These are phyloP conservation scores for Trichophyton schoenleinii DNA, from an alignment of 2,329 filamentous ascomycete genomes.

Conservation along the genomic window DNA sequence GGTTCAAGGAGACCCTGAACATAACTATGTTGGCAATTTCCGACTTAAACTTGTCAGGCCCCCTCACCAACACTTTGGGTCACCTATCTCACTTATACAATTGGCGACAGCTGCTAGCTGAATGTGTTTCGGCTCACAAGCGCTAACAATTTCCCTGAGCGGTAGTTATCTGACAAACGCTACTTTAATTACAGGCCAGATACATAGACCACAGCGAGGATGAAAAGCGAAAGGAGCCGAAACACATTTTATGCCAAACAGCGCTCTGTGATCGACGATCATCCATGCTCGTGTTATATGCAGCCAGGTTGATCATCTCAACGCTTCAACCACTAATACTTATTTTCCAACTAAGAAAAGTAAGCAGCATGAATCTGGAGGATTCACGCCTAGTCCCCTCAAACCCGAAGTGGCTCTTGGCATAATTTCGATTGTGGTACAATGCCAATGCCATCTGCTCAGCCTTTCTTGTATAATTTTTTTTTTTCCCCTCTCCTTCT, in stretches of 20 bases:
- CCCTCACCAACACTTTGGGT: background rate
- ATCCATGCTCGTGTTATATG: background rate
- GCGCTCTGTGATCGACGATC: background rate
- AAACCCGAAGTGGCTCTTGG: background rate
- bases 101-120: background rate
- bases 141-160: background rate
- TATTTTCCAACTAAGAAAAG: background rate
- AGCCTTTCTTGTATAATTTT: background rate
- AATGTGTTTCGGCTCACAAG: background rate
- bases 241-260: background rate
- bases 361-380: background rate
- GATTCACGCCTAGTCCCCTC: background rate
- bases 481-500: background rate
- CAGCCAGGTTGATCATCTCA: background rate
- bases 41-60: background rate
- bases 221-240: background rate
- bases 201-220: background rate
- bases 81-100: background rate
- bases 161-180: background rate
- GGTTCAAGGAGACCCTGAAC: background rate
- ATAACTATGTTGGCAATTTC: background rate
- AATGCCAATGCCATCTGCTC: background rate
- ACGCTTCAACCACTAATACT: background rate
- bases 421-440: background rate
- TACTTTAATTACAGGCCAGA: background rate